Evolutionary conservation across 2,329 filamentous ascomycete species (phyloP).

Genomic region (Penicillium sp.): DNA sequence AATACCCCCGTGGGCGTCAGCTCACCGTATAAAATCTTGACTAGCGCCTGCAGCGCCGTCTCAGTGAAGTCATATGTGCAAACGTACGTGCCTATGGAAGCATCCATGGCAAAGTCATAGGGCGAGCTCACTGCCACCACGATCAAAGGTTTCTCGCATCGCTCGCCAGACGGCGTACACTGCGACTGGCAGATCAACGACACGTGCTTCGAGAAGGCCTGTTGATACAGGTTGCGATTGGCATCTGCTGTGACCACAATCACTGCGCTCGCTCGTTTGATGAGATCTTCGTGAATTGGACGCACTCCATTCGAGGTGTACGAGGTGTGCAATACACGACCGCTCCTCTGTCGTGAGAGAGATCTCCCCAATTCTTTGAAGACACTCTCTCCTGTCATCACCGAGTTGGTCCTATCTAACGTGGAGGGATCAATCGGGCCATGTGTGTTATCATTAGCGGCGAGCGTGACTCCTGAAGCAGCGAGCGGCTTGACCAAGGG

Average conservation of each 20-base stretch:
- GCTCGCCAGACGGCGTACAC: conserved; percentile 38
- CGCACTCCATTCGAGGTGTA: conserved; percentile 92
- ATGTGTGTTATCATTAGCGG: conserved; percentile 50
- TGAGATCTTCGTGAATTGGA: conserved; percentile 89
- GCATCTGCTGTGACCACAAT: conserved; percentile 92
- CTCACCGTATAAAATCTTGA: conserved; percentile 80
- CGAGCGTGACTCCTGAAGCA: conserved; percentile 78
- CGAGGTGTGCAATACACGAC: conserved; percentile 86
- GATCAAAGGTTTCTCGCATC: conserved; percentile 73
- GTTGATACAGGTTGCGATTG: conserved; percentile 89
- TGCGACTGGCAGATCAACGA: conserved; percentile 76
- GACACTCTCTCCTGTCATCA: conserved; percentile 91
- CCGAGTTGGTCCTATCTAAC: conserved; percentile 57
- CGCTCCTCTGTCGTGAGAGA: conserved; percentile 79
- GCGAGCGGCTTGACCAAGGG: conserved; percentile 90
- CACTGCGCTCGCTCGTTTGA: conserved; percentile 81
- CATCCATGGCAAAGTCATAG: conserved; percentile 94
- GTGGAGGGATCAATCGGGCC: conserved; percentile 55
- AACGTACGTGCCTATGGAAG: conserved; percentile 83
- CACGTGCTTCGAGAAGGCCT: conserved; percentile 92
- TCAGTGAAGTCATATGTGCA: conserved; percentile 98
- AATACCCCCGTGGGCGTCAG: conserved; percentile 55
- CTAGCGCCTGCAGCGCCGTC: conserved; percentile 79
- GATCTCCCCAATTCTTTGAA: conserved; percentile 86
- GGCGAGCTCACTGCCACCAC: conserved; percentile 93